phyloP scores from a whole-genome alignment of 2,329 filamentous ascomycete species.

The Bertia moriformis region DNA sequence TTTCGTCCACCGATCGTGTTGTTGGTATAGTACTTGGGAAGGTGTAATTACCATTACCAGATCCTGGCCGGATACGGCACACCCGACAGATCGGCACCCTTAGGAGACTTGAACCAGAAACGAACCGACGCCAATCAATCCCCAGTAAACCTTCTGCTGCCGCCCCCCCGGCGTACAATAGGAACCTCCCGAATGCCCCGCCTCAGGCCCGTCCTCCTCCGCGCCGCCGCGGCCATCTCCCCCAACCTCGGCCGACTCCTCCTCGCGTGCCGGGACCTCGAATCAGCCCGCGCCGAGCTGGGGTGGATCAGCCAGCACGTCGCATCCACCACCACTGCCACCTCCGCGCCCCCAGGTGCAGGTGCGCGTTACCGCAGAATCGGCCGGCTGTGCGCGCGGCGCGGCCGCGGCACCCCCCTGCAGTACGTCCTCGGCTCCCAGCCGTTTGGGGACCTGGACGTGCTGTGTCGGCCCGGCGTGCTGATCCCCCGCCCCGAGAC shows the following conservation, averaged over 20 bases:
- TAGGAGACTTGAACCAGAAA: too few species aligned
- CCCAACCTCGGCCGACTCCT: slow-evolving; percentile 45
- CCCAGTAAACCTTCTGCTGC: not conserved
- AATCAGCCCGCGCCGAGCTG: slow-evolving; percentile 53
- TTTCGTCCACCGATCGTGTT: too few species aligned
- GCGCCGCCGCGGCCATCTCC: slow-evolving; percentile 35
- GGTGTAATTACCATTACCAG: too few species aligned
- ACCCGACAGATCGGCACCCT: too few species aligned
- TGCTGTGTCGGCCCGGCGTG: slow-evolving; percentile 62
- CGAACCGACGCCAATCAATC: too few species aligned
- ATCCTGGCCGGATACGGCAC: too few species aligned
- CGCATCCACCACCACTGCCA: slow-evolving; percentile 11
- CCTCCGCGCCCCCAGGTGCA: too few species aligned
- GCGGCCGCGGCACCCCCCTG: slow-evolving; percentile 55
- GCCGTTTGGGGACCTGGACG: slow-evolving; percentile 72
- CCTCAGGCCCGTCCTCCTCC: slow-evolving; percentile 40
- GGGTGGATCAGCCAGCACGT: slow-evolving; percentile 58
- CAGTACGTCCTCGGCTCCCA: slow-evolving; percentile 84
- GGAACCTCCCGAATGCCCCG: slow-evolving; percentile 58
- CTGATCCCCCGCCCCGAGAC: slow-evolving; percentile 74
- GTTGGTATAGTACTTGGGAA: too few species aligned
- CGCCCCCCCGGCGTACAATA: not conserved
- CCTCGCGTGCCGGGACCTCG: slow-evolving; percentile 44
- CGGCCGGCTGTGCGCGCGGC: slow-evolving; percentile 26
- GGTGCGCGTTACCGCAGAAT: slow-evolving; percentile 9